Percentiles rank a stretch among this genome's conserved stretches.
Conservation (phyloP, 2,329 filamentous ascomycete species). For the Tolypocladium album region DNA sequence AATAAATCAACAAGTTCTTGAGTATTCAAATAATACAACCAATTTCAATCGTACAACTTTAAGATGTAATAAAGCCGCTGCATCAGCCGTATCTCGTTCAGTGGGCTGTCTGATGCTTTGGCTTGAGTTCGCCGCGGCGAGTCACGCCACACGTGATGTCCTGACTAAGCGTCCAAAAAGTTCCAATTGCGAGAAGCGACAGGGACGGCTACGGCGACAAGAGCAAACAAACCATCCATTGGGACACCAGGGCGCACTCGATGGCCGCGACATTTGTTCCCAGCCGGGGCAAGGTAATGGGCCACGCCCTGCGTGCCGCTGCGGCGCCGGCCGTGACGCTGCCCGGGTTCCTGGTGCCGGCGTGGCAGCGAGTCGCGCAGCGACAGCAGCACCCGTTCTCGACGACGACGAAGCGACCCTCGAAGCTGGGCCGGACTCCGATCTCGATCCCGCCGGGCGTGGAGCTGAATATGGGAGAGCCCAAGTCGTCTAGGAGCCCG, state of each 20-base stretch:
- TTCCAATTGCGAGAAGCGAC: background rate
- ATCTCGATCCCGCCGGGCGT: slow-evolving; percentile 79
- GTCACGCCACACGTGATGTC: slow-evolving; percentile 1
- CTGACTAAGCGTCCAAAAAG: slow-evolving; percentile 10
- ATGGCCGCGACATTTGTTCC: slow-evolving; percentile 51
- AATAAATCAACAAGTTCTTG: background rate
- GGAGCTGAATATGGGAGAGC: slow-evolving; percentile 59
- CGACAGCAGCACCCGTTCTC: slow-evolving; percentile 47
- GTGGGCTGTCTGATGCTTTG: background rate
- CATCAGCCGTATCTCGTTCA: too few relatives aligned
- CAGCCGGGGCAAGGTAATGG: slow-evolving; percentile 48
- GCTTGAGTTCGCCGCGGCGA: background rate
- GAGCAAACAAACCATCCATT: slow-evolving; percentile 1
- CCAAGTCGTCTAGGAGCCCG: slow-evolving; percentile 38
- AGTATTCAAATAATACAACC: background rate
- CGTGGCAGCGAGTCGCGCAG: slow-evolving; percentile 42
- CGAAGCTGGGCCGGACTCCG: slow-evolving; percentile 77
- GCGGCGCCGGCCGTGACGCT: slow-evolving; percentile 41
- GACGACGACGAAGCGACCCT: slow-evolving; percentile 52
- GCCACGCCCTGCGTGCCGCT: slow-evolving; percentile 40
- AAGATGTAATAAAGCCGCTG: background rate
- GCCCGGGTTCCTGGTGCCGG: slow-evolving; percentile 63
- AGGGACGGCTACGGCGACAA: background rate
- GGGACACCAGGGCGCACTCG: slow-evolving; percentile 8
- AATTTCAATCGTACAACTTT: too few relatives aligned